These are phyloP conservation scores for Vitis rotundifolia DNA, from an alignment of 164 flowering plant genomes.

Conservation along the genomic window DNA sequence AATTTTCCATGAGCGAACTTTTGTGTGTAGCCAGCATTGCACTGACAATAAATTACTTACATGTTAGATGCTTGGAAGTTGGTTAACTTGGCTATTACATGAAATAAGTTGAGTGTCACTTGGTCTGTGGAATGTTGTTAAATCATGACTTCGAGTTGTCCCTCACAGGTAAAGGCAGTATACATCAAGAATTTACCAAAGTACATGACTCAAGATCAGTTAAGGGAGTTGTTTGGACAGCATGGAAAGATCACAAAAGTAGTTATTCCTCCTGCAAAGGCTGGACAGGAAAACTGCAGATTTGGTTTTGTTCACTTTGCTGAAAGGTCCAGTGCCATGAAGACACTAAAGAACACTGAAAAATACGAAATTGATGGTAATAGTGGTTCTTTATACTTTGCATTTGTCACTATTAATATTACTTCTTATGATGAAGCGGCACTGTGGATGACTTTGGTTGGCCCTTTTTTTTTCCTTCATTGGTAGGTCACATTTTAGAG, in stretches of 20 bases:
- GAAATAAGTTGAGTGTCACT: too few species aligned
- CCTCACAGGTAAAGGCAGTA: constrained; percentile 61
- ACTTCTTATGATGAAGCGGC: too few species aligned
- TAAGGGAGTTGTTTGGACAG: constrained; percentile 53
- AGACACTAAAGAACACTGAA: constrained; percentile 60
- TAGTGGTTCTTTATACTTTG: background rate
- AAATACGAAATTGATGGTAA: constrained; percentile 73
- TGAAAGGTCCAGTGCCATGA: constrained; percentile 67
- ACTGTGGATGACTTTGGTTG: too few species aligned
- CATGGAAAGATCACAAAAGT: constrained; percentile 74
- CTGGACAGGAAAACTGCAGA: constrained; percentile 65
- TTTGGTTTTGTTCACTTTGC: constrained; percentile 72
- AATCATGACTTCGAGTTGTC: background rate
- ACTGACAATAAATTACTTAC: too few species aligned
- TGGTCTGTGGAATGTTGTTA: background rate
- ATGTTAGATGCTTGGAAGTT: too few species aligned
- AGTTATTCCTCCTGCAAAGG: constrained; percentile 67
- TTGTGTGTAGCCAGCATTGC: too few species aligned
- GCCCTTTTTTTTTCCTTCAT: too few species aligned
- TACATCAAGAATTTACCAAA: constrained; percentile 77
- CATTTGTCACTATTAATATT: background rate
- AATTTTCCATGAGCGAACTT: too few species aligned
- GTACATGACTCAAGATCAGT: constrained; percentile 52
- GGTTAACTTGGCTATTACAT: too few species aligned
- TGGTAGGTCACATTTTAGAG: too few species aligned